Evolutionary conservation across 2,329 filamentous ascomycete species (phyloP).

Genomic region (Capronia americana): DNA sequence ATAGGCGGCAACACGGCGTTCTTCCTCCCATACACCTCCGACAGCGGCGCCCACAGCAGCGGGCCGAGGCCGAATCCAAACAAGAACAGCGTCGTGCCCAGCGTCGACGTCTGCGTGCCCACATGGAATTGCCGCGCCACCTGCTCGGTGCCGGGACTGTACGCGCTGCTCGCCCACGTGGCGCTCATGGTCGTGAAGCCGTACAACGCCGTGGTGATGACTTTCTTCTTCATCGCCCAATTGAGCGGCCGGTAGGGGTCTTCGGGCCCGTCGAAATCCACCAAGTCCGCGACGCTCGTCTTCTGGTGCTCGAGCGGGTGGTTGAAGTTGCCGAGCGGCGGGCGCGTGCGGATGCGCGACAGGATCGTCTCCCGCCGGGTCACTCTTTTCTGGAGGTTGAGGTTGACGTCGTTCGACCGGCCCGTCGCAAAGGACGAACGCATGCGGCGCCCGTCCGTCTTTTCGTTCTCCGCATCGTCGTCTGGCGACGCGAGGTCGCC

Average conservation of each 20-base stretch:
- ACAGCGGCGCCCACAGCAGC: constrained; percentile 75
- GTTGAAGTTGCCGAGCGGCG: constrained; percentile 49
- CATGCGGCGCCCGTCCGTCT: neutral
- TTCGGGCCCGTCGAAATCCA: constrained; percentile 75
- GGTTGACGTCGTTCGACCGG: constrained; percentile 4
- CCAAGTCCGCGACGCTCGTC: constrained; percentile 47
- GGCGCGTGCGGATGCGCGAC: constrained; percentile 50
- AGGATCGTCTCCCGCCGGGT: constrained; percentile 43
- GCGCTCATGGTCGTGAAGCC: constrained; percentile 68
- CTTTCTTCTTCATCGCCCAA: constrained; percentile 74
- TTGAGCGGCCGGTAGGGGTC: constrained; percentile 75
- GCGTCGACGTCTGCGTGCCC: constrained; percentile 52
- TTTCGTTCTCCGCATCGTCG: constrained; percentile 15
- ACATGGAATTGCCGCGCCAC: constrained; percentile 59
- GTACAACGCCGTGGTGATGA: constrained; percentile 69
- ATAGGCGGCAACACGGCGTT: constrained; percentile 65
- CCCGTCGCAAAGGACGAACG: constrained; percentile 17
- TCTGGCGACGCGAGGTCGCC: constrained; percentile 17
- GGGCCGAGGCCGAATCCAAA: constrained; percentile 67
- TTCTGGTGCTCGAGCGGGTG: constrained; percentile 52
- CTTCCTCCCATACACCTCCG: constrained; percentile 74
- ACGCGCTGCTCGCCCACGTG: constrained; percentile 58
- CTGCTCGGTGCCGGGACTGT: constrained; percentile 61
- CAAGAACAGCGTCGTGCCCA: constrained; percentile 58
- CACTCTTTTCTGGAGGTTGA: constrained; percentile 16